phyloP scores from a whole-genome alignment of 2,329 filamentous ascomycete species.

The Ilyonectria destructans region DNA sequence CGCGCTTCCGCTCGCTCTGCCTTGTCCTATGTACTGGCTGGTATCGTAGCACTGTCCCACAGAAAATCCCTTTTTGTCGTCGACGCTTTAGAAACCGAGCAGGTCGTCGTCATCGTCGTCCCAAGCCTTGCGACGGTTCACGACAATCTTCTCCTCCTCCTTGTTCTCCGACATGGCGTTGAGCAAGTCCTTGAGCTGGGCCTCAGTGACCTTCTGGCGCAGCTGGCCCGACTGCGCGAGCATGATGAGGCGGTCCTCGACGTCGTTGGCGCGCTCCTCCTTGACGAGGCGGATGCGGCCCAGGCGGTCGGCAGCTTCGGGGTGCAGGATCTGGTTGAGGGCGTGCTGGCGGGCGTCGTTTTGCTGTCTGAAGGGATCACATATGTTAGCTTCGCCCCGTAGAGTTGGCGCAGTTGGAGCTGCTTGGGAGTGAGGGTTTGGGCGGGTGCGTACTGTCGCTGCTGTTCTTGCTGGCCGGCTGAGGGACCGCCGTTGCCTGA shows the following conservation, averaged over 20 bases:
- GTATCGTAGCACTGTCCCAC: constrained; percentile 24
- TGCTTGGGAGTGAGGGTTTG: neutral
- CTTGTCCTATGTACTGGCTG: constrained; percentile 6
- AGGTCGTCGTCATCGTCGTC: constrained; percentile 90
- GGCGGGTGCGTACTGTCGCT: constrained; percentile 61
- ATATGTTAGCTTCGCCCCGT: neutral
- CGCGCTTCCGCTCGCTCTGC: neutral
- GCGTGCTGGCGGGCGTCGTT: constrained; percentile 83
- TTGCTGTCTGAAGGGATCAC: constrained; percentile 58
- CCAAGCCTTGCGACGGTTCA: constrained; percentile 85
- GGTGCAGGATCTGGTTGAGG: constrained; percentile 93
- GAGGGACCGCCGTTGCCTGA: constrained; percentile 57
- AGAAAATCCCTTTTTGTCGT: constrained; percentile 1
- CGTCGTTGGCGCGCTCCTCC: constrained; percentile 88
- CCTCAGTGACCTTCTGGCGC: constrained; percentile 89
- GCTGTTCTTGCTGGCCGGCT: constrained; percentile 72
- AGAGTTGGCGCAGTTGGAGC: neutral
- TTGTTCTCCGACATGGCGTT: constrained; percentile 86
- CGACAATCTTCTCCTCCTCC: constrained; percentile 88
- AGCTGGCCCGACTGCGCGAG: constrained; percentile 91
- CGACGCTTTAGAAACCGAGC: constrained; percentile 69
- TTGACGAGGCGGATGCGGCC: constrained; percentile 97
- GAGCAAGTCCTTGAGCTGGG: constrained; percentile 92
- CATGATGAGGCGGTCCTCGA: constrained; percentile 95
- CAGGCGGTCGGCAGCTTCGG: constrained; percentile 92